Conservation (phyloP, 2,329 filamentous ascomycete genomes). For the Xylariaceae sp. region DNA sequence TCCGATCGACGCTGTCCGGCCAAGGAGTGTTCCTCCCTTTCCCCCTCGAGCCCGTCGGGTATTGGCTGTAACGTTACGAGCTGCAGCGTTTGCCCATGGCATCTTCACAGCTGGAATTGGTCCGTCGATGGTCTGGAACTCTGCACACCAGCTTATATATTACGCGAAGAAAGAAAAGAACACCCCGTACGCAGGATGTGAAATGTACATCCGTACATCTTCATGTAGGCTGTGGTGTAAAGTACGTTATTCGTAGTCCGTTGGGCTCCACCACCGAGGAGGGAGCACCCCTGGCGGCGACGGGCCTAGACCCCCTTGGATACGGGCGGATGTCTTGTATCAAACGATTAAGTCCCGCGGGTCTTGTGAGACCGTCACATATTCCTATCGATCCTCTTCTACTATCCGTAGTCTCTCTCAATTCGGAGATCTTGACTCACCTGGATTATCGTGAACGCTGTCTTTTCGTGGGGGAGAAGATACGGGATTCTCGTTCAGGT, state of each 20-base stretch:
- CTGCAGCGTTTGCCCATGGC: conserved; percentile 9
- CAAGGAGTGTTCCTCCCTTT: neutral
- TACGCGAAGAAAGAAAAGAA: neutral
- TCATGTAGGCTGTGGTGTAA: neutral
- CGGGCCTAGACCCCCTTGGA: conserved; percentile 17
- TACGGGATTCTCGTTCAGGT: neutral
- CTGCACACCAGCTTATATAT: conserved; percentile 1
- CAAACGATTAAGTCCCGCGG: neutral
- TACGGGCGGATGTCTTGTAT: neutral
- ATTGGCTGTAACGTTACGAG: conserved; percentile 1
- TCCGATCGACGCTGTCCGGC: neutral
- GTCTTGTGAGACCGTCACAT: neutral
- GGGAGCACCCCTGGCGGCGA: conserved; percentile 6
- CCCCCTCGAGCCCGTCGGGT: neutral
- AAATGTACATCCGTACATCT: neutral
- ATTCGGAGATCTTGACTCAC: neutral
- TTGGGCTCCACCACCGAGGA: conserved; percentile 12
- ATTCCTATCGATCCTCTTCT: neutral
- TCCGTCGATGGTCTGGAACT: conserved; percentile 13
- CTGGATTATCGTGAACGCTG: neutral
- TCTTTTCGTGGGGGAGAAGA: neutral
- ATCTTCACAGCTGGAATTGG: conserved; percentile 7
- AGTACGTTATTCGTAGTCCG: neutral
- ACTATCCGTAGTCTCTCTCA: too few relatives aligned
- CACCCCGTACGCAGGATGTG: neutral